These are phyloP conservation scores for Pueraria montana DNA, from an alignment of 306 rosid species.

Conservation along the genomic window DNA sequence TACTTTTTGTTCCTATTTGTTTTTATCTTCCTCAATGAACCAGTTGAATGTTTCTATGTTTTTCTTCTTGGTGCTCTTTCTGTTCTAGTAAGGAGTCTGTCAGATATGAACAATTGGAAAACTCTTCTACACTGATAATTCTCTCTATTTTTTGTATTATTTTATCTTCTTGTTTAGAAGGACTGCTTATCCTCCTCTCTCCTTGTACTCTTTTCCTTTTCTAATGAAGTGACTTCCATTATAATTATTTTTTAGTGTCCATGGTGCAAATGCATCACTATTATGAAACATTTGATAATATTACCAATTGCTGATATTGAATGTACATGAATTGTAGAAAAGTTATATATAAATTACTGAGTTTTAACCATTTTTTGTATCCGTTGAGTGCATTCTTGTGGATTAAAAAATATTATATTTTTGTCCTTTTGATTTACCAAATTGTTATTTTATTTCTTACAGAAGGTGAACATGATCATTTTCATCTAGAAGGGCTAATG, in stretches of 20 bases:
- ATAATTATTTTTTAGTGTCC: neutral
- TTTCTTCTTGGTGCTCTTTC: slow-evolving; percentile 14
- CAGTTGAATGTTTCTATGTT: neutral
- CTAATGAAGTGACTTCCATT: neutral
- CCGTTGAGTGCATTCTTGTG: slow-evolving; percentile 14
- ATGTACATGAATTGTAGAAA: neutral
- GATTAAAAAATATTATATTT: slow-evolving; percentile 18
- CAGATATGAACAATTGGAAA: neutral
- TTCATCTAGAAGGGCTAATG: slow-evolving; percentile 84
- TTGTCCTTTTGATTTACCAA: slow-evolving; percentile 33
- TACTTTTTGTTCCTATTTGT: slow-evolving; percentile 38
- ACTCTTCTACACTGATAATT: slow-evolving; percentile 13
- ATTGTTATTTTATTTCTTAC: slow-evolving; percentile 45
- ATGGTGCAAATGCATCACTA: neutral
- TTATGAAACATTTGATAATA: neutral
- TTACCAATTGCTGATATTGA: neutral
- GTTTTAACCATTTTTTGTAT: slow-evolving; percentile 7
- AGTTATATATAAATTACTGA: slow-evolving; percentile 13
- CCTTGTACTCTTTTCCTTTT: neutral
- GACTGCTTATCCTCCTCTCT: slow-evolving; percentile 7
- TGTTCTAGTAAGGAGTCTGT: slow-evolving; percentile 2
- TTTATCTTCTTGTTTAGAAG: slow-evolving; percentile 34
- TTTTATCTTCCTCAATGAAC: slow-evolving; percentile 29
- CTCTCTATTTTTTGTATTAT: slow-evolving; percentile 15
- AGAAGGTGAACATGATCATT: slow-evolving; percentile 75